phyloP scores from a whole-genome alignment of 2,329 filamentous ascomycete genomes.

The Pyrenophora tritici-repentis region DNA sequence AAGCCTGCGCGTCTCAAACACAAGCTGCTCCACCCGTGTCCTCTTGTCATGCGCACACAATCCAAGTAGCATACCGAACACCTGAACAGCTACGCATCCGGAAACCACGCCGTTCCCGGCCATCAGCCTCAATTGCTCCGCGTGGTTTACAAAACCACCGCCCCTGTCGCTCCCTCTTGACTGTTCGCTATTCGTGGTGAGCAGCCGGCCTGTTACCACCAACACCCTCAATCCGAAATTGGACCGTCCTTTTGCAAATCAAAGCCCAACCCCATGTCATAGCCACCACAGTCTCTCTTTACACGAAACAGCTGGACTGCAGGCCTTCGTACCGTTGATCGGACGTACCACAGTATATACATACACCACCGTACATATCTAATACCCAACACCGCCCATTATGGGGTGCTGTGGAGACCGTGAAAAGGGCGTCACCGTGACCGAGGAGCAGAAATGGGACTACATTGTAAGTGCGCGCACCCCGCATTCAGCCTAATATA shows the following conservation, averaged over 20 bases:
- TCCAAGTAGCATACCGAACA: constrained; percentile 23
- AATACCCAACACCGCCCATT: constrained; percentile 33
- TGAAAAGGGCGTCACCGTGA: constrained; percentile 46
- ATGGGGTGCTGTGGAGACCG: constrained; percentile 48
- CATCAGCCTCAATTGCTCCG: constrained; percentile 20
- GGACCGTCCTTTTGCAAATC: neutral
- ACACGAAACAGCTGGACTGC: constrained; percentile 44
- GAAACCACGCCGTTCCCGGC: constrained; percentile 15
- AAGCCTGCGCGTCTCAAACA: constrained; percentile 40
- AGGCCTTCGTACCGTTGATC: constrained; percentile 41
- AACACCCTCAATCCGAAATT: constrained; percentile 14
- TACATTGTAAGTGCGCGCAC: constrained; percentile 72
- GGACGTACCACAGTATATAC: constrained; percentile 23
- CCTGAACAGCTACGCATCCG: constrained; percentile 14
- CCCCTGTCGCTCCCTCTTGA: constrained; percentile 37
- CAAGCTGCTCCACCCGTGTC: constrained; percentile 31
- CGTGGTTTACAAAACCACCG: constrained; percentile 24
- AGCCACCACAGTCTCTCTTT: constrained; percentile 39
- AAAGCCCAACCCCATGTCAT: constrained; percentile 29
- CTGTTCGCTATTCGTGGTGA: constrained; percentile 40
- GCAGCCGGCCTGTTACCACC: constrained; percentile 48
- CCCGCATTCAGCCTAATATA: neutral
- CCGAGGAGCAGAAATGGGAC: constrained; percentile 72
- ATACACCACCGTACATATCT: constrained; percentile 22
- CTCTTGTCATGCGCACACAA: constrained; percentile 39